Evolutionary conservation across 352 stramenopile species (phyloP), one percentile per base, ranked within the genome.

Genomic region (Phytopythium sindhum): DNA sequence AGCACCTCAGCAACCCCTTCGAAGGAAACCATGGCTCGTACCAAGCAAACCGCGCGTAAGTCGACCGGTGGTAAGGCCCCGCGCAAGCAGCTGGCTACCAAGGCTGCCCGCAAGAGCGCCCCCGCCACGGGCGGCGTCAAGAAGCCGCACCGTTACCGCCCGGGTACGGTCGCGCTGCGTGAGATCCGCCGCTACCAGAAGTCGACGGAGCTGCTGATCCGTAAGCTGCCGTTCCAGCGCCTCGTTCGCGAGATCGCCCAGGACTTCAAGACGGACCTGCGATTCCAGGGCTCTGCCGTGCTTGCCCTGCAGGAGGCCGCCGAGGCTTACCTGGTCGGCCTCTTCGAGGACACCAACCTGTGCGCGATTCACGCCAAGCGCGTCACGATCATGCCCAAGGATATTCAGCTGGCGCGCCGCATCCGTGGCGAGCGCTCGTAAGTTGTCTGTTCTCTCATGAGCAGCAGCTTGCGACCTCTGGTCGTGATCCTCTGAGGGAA

Each of bases 131-230:
- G 93, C 65, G 93, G 93, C 70, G 90, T 98, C 10, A 98, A 98
- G 91, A 98, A 98, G 84, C 92, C 78, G 24, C 75, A 89, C 72
- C 81, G 87, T 67, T 94, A 91, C 81, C 81, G 82, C 51, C 88
- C 86, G 2, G 92, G 92, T 67, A 88, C 95, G 78, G 70, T 84
- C 33, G 96, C 96, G n/a, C 78, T 99, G 23, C 86, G 90, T 80
- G 97, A 99, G 75, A 99, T 99, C 72, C 85, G 97, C 68, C 77
- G 85, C 50, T 99, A 98, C 81, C 97, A 99, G 85, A 90, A 89
- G 62, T 97, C 82, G 57, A 99, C 97, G 12, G 95, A 99, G 66
- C 84, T 99, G 24, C 72, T 99, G 50, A 84, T 99, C 63, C 93
- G 97, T 57, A 97, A 97, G 77, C 83, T 99, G 24, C 97, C 97